Evolutionary conservation across 2,329 filamentous ascomycete species (phyloP).

Genomic region (Trichophyton simii): DNA sequence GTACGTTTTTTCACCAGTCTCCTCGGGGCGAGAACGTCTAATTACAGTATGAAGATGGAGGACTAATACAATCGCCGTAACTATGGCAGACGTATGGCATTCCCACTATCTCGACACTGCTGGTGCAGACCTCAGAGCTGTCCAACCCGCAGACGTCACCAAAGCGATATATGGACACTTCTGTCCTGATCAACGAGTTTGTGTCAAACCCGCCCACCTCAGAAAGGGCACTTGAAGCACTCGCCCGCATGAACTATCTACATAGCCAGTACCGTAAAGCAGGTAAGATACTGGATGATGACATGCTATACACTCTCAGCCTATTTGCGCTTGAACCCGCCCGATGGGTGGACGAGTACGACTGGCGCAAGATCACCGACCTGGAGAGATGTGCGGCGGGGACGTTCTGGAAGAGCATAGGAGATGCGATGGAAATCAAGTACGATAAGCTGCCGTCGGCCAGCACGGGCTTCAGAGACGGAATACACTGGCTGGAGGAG

Average conservation of each 20-base stretch:
- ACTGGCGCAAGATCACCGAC: constrained; percentile 56
- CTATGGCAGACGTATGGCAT: constrained; percentile 42
- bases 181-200: constrained; percentile 35
- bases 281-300: constrained; percentile 48
- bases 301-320: constrained; percentile 53
- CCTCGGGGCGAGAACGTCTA: not conserved
- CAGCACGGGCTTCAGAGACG: constrained; percentile 34
- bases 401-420: constrained; percentile 58
- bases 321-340: constrained; percentile 55
- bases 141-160: constrained; percentile 27
- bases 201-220: constrained; percentile 33
- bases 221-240: constrained; percentile 36
- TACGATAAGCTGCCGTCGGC: constrained; percentile 35
- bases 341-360: constrained; percentile 51
- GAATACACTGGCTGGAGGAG: constrained; percentile 42
- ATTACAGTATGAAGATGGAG: not conserved
- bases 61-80: not conserved
- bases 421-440: constrained; percentile 55
- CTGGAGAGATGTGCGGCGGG: constrained; percentile 57
- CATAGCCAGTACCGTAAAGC: constrained; percentile 46
- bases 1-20: constrained; percentile 20
- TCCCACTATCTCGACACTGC: constrained; percentile 37
- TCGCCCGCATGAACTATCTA: constrained; percentile 53
- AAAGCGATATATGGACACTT: constrained; percentile 39
- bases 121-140: constrained; percentile 36